These are phyloP conservation scores for Sporothrix pallida DNA, from an alignment of 2,329 filamentous ascomycete species.

Conservation along the genomic window DNA sequence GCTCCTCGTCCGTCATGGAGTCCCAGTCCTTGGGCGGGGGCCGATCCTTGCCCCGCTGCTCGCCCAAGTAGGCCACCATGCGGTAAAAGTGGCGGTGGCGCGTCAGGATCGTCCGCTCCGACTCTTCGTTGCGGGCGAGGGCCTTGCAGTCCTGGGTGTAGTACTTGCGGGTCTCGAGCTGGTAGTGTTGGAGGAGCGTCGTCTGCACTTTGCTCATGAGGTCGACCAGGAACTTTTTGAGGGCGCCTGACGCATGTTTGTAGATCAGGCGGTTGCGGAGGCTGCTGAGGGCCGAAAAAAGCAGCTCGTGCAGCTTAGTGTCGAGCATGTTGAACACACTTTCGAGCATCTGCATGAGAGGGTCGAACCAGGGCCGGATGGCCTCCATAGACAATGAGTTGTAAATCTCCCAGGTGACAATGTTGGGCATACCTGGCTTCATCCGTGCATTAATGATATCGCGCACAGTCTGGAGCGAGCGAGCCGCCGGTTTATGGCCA, in stretches of 20 bases:
- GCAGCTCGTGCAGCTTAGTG: constrained; percentile 52
- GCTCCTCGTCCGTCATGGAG: constrained; percentile 56
- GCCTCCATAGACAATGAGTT: constrained; percentile 62
- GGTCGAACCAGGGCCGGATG: constrained; percentile 62
- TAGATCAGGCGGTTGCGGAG: constrained; percentile 58
- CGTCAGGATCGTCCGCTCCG: constrained; percentile 53
- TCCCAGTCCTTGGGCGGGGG: constrained; percentile 50
- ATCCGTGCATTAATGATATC: constrained; percentile 60
- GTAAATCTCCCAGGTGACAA: constrained; percentile 65
- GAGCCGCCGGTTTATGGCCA: constrained; percentile 22
- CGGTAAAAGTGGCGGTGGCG: constrained; percentile 58
- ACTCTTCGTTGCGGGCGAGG: constrained; percentile 53
- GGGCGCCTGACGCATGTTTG: constrained; percentile 51
- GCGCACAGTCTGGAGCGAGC: constrained; percentile 58
- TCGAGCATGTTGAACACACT: constrained; percentile 57
- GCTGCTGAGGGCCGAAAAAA: constrained; percentile 55
- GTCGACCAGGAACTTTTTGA: constrained; percentile 53
- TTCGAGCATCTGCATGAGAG: constrained; percentile 56
- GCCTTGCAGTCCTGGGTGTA: constrained; percentile 63
- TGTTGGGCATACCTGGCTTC: constrained; percentile 62
- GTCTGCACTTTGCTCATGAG: constrained; percentile 47
- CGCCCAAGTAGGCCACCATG: constrained; percentile 50
- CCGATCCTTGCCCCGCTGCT: constrained; percentile 41
- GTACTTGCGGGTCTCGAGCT: constrained; percentile 60
- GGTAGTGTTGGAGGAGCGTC: constrained; percentile 54